Evolutionary conservation across 306 rosid species (phyloP).

Genomic region (Medicago arabica): DNA sequence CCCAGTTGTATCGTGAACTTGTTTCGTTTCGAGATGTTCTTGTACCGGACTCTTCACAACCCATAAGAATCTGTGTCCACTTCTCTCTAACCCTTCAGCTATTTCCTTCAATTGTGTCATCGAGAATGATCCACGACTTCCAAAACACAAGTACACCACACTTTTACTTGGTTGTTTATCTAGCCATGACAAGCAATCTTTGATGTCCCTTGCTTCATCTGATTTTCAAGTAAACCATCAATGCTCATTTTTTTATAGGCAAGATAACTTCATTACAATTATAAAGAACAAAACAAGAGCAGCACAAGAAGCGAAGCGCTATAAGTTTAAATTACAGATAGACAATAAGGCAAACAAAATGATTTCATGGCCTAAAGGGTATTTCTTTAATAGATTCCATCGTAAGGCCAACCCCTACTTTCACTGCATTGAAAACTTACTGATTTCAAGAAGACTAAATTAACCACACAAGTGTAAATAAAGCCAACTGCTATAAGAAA

Average conservation of each 20-base stretch:
- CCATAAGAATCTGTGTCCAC: slow-evolving; percentile 47
- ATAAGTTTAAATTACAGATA: background rate
- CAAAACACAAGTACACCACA: slow-evolving; percentile 47
- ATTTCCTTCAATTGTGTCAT: slow-evolving; percentile 42
- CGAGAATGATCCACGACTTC: slow-evolving; percentile 46
- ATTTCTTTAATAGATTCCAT: background rate
- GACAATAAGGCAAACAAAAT: background rate
- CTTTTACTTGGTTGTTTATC: slow-evolving; percentile 42
- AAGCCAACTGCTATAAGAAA: background rate
- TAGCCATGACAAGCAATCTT: slow-evolving; percentile 44
- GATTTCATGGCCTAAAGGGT: background rate
- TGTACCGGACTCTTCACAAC: slow-evolving; percentile 31
- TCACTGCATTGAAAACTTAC: background rate
- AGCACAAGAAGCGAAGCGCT: background rate
- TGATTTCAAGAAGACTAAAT: background rate
- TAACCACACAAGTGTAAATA: background rate
- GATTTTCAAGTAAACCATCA: background rate
- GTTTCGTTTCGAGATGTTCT: background rate
- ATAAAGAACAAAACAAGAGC: background rate
- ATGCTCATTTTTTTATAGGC: background rate
- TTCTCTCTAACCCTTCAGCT: slow-evolving; percentile 43
- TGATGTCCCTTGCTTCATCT: slow-evolving; percentile 6
- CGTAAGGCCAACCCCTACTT: background rate
- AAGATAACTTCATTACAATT: background rate
- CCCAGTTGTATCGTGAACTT: background rate